These are phyloP conservation scores for Pisolithus thermaeus DNA, from an alignment of 1,284 basidiomycete species.

Conservation along the genomic window DNA sequence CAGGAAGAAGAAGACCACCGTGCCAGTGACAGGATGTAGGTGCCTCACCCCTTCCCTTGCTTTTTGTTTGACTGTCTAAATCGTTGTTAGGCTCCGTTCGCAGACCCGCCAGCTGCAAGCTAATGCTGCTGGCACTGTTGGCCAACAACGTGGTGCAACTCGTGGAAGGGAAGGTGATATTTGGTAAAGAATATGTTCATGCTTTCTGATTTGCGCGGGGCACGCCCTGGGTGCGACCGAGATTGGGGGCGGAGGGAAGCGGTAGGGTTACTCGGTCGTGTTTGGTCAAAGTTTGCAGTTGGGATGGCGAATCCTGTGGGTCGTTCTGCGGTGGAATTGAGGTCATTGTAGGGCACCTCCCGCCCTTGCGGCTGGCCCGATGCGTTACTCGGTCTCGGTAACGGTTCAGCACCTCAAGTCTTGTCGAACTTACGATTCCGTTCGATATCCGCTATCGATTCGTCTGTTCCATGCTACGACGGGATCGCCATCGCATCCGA, in stretches of 20 bases:
- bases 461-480: constrained; percentile 17
- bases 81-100: constrained; percentile 61
- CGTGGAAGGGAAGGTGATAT: constrained; percentile 64
- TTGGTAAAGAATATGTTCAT: constrained; percentile 56
- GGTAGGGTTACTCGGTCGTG: constrained; percentile 46
- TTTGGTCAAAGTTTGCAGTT: constrained; percentile 35
- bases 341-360: constrained; percentile 39
- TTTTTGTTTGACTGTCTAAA: constrained; percentile 15
- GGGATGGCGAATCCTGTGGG: constrained; percentile 22
- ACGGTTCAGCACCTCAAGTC: constrained; percentile 1
- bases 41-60: constrained; percentile 25
- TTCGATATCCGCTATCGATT: constrained; percentile 15
- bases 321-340: constrained; percentile 12
- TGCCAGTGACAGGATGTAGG: constrained; percentile 75
- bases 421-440: constrained; percentile 10
- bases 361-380: constrained; percentile 29
- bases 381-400: constrained; percentile 13
- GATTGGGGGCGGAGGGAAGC: constrained; percentile 58
- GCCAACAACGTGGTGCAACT: constrained; percentile 49
- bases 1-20: constrained; percentile 77
- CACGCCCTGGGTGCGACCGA: constrained; percentile 56
- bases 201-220: constrained; percentile 40
- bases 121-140: constrained; percentile 50
- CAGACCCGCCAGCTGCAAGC: constrained; percentile 74
- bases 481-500: constrained; percentile 21